Evolutionary conservation across 106 monocot species (phyloP).

Genomic region (Dioscorea alata): DNA sequence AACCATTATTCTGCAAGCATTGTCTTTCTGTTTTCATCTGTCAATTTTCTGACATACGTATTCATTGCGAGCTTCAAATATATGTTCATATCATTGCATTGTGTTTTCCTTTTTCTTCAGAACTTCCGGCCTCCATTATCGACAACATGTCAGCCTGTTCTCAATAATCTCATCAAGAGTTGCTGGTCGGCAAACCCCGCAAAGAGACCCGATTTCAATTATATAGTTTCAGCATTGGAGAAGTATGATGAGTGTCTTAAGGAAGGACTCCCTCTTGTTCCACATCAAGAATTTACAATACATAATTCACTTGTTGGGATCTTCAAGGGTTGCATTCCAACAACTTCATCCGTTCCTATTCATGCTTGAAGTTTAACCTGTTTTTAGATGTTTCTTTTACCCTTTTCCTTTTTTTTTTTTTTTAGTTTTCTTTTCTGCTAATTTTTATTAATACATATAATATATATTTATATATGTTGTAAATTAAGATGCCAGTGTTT

Average conservation of each 20-base stretch:
- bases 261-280: slow-evolving; percentile 55
- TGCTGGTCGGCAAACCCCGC: slow-evolving; percentile 84
- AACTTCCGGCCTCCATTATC: slow-evolving; percentile 72
- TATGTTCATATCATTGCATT: neutral
- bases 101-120: slow-evolving; percentile 25
- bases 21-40: no score
- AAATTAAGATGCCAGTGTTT: no score
- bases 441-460: no score
- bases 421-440: no score
- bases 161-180: slow-evolving; percentile 72
- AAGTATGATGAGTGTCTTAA: slow-evolving; percentile 62
- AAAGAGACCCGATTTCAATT: slow-evolving; percentile 72
- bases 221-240: slow-evolving; percentile 69
- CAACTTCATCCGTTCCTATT: slow-evolving; percentile 45
- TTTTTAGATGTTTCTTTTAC: neutral
- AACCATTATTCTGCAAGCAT: no score
- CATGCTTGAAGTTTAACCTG: slow-evolving; percentile 31
- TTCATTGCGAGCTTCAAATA: no score
- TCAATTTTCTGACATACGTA: no score
- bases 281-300: slow-evolving; percentile 39
- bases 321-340: slow-evolving; percentile 54
- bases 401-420: no score
- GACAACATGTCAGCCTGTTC: slow-evolving; percentile 47
- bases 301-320: slow-evolving; percentile 31
- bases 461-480: no score